Percentiles rank a stretch among this genome's conserved stretches.
Conservation (phyloP, 495 filamentous ascomycete species). For the Niebla homalea region DNA sequence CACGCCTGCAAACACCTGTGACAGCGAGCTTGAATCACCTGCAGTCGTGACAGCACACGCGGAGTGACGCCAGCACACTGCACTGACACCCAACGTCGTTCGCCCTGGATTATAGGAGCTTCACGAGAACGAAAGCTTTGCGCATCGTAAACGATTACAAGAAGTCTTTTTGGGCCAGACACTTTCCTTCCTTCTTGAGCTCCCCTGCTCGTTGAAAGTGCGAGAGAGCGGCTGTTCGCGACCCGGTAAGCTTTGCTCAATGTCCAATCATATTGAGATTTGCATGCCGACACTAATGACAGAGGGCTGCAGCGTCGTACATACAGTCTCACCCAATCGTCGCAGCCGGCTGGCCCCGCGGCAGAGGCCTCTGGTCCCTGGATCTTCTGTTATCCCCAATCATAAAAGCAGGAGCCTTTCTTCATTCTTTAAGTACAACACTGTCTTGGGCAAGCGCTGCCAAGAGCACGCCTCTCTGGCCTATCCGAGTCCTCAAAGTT, state of each 20-base stretch:
- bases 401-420: constrained; percentile 7
- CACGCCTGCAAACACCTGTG: neutral
- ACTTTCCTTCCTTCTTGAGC: neutral
- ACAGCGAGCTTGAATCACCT: constrained; percentile 1
- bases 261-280: constrained; percentile 8
- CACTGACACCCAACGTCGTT: constrained; percentile 17
- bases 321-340: constrained; percentile 17
- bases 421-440: constrained; percentile 6
- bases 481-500: constrained; percentile 11
- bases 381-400: constrained; percentile 15
- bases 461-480: constrained; percentile 1
- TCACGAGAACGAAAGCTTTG: neutral
- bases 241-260: constrained; percentile 1
- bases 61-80: constrained; percentile 11
- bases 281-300: constrained; percentile 14
- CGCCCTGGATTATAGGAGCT: constrained; percentile 2
- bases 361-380: constrained; percentile 5
- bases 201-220: neutral
- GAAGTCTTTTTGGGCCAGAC: constrained; percentile 2
- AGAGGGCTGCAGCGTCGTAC: constrained; percentile 18
- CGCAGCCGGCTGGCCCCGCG: constrained; percentile 11
- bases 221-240: constrained; percentile 4
- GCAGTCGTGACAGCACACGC: constrained; percentile 17
- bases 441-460: constrained; percentile 10
- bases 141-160: constrained; percentile 1